A percentile compares a stretch with the other conserved stretches of the same genome.
Conservation (phyloP, 129 eudicot genomes). For the Lactuca saligna region DNA sequence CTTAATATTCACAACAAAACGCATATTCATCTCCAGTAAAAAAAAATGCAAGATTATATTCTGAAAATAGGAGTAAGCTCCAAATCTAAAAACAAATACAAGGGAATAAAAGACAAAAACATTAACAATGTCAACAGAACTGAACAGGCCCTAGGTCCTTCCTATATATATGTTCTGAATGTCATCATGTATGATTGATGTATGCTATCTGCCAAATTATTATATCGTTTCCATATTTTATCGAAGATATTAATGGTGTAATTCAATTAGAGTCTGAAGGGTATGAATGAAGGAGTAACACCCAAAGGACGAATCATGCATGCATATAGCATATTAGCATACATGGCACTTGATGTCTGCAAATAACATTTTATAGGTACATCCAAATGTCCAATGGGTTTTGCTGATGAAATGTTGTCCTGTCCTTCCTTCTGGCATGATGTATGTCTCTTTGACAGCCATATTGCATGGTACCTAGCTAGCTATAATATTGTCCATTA, state of each 20-base stretch:
- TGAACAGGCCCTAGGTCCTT: background rate
- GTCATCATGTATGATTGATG: background rate
- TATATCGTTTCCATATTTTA: too few relatives aligned
- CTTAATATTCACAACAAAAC: background rate
- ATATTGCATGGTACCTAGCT: too few relatives aligned
- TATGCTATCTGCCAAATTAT: background rate
- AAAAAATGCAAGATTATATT: background rate
- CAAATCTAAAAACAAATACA: background rate
- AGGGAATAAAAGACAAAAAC: background rate
- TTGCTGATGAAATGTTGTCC: background rate
- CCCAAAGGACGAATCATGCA: background rate
- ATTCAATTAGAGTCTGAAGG: background rate
- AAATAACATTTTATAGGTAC: background rate
- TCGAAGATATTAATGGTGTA: background rate
- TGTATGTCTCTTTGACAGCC: background rate
- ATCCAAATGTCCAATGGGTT: background rate
- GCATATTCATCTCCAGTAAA: background rate
- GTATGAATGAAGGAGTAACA: too few relatives aligned
- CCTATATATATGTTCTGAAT: background rate
- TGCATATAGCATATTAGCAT: background rate
- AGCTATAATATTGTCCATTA: background rate
- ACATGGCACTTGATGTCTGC: background rate
- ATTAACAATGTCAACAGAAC: background rate
- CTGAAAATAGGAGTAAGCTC: background rate
- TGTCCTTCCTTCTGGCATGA: too few relatives aligned